These are phyloP conservation scores for Barnettozyma hawaiiensis DNA, from an alignment of 1,139 yeast species.

Conservation along the genomic window DNA sequence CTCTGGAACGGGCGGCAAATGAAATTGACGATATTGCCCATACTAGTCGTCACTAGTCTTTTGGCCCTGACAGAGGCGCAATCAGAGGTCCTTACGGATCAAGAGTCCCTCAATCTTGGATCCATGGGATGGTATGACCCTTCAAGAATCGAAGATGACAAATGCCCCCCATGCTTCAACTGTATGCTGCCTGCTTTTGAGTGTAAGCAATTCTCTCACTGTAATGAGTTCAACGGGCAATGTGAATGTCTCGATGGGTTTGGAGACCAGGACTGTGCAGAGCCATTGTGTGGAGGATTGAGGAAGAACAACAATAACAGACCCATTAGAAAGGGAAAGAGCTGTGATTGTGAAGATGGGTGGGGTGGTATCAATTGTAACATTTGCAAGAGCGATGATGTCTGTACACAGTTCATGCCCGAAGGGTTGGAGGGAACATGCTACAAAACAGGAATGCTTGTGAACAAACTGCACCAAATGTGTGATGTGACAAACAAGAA, in stretches of 20 bases:
- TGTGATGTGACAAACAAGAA: slow-evolving; percentile 91
- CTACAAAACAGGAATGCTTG: slow-evolving; percentile 80
- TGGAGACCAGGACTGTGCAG: slow-evolving; percentile 89
- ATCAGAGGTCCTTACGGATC: neutral
- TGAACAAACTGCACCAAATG: slow-evolving; percentile 79
- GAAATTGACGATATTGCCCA: neutral
- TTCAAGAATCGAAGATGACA: slow-evolving; percentile 29
- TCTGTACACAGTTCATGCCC: slow-evolving; percentile 86
- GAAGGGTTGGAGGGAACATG: slow-evolving; percentile 85
- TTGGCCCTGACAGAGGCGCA: neutral
- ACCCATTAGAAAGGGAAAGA: slow-evolving; percentile 45
- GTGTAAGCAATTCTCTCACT: slow-evolving; percentile 82
- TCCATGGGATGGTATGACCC: slow-evolving; percentile 7
- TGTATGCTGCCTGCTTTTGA: slow-evolving; percentile 88
- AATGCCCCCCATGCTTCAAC: slow-evolving; percentile 86
- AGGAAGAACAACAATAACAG: slow-evolving; percentile 60
- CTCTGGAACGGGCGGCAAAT: no score
- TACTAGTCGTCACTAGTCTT: neutral
- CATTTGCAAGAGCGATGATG: slow-evolving; percentile 61
- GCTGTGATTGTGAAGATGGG: slow-evolving; percentile 73
- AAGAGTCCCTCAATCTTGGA: slow-evolving; percentile 5
- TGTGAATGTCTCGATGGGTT: slow-evolving; percentile 92
- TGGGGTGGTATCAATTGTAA: slow-evolving; percentile 96
- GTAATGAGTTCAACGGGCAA: slow-evolving; percentile 82
- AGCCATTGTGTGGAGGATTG: slow-evolving; percentile 83